Evolutionary conservation across 2,329 filamentous ascomycete species (phyloP).

Genomic region (Pseudocercospora vitis): DNA sequence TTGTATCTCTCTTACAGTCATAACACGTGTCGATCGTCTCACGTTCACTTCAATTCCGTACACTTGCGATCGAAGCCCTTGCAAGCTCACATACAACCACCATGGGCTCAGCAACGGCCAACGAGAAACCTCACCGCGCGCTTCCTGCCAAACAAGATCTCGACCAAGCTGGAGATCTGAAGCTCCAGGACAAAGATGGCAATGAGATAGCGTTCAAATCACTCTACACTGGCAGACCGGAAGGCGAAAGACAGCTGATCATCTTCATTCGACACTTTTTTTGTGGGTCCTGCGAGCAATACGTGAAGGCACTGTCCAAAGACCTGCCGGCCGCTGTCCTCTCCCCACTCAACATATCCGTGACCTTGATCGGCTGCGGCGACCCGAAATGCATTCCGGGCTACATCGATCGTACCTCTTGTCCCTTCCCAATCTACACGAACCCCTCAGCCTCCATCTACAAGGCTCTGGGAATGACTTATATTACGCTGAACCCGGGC

Average conservation of each 20-base stretch:
- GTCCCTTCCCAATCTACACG: slow-evolving; percentile 37
- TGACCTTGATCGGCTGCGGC: slow-evolving; percentile 41
- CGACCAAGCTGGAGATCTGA: slow-evolving; percentile 26
- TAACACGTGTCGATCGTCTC: too few relatives aligned
- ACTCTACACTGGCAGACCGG: slow-evolving; percentile 28
- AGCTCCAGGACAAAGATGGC: slow-evolving; percentile 32
- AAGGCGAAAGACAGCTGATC: slow-evolving; percentile 33
- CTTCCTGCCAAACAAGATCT: slow-evolving; percentile 24
- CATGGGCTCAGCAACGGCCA: slow-evolving; percentile 19
- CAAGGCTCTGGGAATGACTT: slow-evolving; percentile 35
- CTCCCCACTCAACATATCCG: slow-evolving; percentile 27
- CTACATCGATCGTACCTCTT: slow-evolving; percentile 35
- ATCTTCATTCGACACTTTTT: slow-evolving; percentile 45
- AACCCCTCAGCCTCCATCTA: slow-evolving; percentile 37
- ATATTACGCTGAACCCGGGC: slow-evolving; percentile 22
- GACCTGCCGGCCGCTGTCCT: slow-evolving; percentile 28
- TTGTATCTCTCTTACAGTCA: too few relatives aligned
- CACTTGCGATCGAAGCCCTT: background rate
- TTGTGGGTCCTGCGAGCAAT: slow-evolving; percentile 42
- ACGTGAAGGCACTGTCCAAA: slow-evolving; percentile 33
- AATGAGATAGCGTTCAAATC: slow-evolving; percentile 31
- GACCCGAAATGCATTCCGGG: slow-evolving; percentile 32
- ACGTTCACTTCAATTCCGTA: background rate
- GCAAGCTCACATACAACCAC: background rate
- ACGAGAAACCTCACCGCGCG: slow-evolving; percentile 17